Evolutionary conservation across 2,329 filamentous ascomycete genomes (phyloP), one percentile per base, ranked within the genome.

Genomic region (Diaporthe destruens): DNA sequence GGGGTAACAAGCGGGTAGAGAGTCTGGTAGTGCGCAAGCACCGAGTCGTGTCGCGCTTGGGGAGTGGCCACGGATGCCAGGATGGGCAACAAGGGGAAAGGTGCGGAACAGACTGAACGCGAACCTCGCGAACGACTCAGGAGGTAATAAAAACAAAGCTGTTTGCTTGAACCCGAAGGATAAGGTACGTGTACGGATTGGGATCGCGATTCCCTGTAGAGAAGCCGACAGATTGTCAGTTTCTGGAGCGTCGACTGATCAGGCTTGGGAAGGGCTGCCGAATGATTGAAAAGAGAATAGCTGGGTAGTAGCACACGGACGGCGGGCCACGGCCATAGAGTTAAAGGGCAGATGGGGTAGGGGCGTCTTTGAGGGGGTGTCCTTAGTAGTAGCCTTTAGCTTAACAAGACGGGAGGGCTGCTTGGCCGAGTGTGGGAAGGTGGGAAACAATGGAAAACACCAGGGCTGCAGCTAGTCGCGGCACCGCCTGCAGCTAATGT

Each of bases 201-300:
- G 79, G 80, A 79, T 77, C 78, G 76, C 75, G 76, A 74, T 77
- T 80, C 77, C 83, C 80, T 82, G 82, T 82, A 80, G 75, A 81
- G 79, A 79, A 81, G 81, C 79, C 81, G 81, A 79, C 78, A 81
- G 78, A 79, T 80, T 77, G 79, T 80, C 82, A 81, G 79, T 79
- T 80, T 77, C 80, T 78, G 74, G 73, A 75, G 74, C 75, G 76
- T 80, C 76, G 82, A 84, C 84, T 81, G 82, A 85, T 84, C 80
- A 83, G 83, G 84, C 76, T 79, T 85, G 82, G 81, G 81, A 79
- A 79, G 84, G 80, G 84, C 81, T 83, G 82, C 83, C 82, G 82
- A 84, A 83, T 84, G 84, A 77, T 81, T 84, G 82, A 85, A 85
- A 85, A 84, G 83, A 85, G 84, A 80, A 85, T 85, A 85, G 83